phyloP scores from a whole-genome alignment of 129 eudicot species.

The Calendula officinalis region DNA sequence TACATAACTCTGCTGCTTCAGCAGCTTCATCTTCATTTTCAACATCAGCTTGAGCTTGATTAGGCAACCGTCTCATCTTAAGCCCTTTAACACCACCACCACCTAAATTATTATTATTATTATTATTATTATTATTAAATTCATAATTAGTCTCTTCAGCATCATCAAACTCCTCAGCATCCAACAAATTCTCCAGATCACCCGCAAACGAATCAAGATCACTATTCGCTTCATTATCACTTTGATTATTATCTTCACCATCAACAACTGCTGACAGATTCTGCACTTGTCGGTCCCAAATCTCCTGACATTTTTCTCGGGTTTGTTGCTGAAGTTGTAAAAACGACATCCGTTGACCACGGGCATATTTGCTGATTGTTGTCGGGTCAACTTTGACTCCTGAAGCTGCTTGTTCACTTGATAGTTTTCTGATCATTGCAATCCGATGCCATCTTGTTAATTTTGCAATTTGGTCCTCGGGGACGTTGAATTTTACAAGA shows the following conservation, averaged over 20 bases:
- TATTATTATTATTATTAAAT: slow-evolving; percentile 48
- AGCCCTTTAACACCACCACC: slow-evolving; percentile 71
- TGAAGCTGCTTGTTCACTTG: slow-evolving; percentile 98
- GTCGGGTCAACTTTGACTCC: slow-evolving; percentile 91
- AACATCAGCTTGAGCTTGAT: slow-evolving; percentile 80
- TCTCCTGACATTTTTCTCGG: slow-evolving; percentile 95
- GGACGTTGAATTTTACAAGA: slow-evolving; percentile 82
- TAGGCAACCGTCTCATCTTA: slow-evolving; percentile 85
- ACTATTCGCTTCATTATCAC: slow-evolving; percentile 84
- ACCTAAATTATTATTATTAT: slow-evolving; percentile 44
- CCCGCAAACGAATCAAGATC: slow-evolving; percentile 98
- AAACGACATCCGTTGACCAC: slow-evolving; percentile 97
- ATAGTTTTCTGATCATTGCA: slow-evolving; percentile 92
- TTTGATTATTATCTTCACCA: slow-evolving; percentile 83
- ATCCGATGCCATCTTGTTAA: slow-evolving; percentile 94
- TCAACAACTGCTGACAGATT: slow-evolving; percentile 70
- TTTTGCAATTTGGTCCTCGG: slow-evolving; percentile 88
- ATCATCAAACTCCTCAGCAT: slow-evolving; percentile 83
- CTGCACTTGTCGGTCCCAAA: slow-evolving; percentile 92
- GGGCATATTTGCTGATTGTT: slow-evolving; percentile 89
- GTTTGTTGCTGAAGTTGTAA: slow-evolving; percentile 97
- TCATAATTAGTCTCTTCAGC: slow-evolving; percentile 64
- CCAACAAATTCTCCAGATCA: slow-evolving; percentile 87
- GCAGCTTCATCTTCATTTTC: slow-evolving; percentile 97
- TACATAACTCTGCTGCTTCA: slow-evolving; percentile 93